Conservation (phyloP, 768 basidiomycete genomes). For the Boletus sensibilis region DNA sequence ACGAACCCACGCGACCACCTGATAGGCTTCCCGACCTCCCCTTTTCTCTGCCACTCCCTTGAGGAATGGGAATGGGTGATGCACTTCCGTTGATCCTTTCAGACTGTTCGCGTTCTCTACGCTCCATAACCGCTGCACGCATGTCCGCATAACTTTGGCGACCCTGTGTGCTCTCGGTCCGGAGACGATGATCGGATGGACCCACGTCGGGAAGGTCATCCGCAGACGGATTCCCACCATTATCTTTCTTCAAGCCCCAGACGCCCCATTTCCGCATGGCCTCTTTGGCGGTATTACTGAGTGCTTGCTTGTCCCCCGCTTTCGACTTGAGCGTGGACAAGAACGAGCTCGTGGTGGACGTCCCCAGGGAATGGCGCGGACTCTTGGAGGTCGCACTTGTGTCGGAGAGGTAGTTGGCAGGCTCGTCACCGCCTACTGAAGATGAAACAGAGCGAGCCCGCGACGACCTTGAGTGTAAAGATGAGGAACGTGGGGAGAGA, state of each 20-base stretch:
- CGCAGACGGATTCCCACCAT: slow-evolving; percentile 22
- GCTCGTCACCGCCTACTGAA: slow-evolving; percentile 28
- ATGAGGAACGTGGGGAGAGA: slow-evolving; percentile 41
- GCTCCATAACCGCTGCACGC: slow-evolving; percentile 70
- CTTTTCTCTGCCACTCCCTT: slow-evolving; percentile 23
- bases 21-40: slow-evolving; percentile 29
- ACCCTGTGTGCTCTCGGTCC: slow-evolving; percentile 39
- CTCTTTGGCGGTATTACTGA: slow-evolving; percentile 84
- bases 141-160: slow-evolving; percentile 72
- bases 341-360: slow-evolving; percentile 51
- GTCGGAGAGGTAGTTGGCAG: slow-evolving; percentile 35
- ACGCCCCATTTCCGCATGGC: slow-evolving; percentile 91
- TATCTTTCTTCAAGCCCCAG: slow-evolving; percentile 68
- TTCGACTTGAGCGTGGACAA: slow-evolving; percentile 78
- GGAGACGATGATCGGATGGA: slow-evolving; percentile 35
- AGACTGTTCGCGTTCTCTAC: slow-evolving; percentile 47
- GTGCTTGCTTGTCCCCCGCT: slow-evolving; percentile 78
- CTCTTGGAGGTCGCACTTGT: slow-evolving; percentile 30
- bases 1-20: slow-evolving; percentile 21
- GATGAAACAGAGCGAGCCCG: slow-evolving; percentile 39
- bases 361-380: slow-evolving; percentile 43
- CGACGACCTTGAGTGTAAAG: slow-evolving; percentile 33
- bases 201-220: slow-evolving; percentile 48
- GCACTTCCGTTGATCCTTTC: slow-evolving; percentile 18
- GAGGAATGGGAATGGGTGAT: slow-evolving; percentile 38